Evolutionary conservation across 306 rosid species (phyloP).

Genomic region (Citrullus amarus): DNA sequence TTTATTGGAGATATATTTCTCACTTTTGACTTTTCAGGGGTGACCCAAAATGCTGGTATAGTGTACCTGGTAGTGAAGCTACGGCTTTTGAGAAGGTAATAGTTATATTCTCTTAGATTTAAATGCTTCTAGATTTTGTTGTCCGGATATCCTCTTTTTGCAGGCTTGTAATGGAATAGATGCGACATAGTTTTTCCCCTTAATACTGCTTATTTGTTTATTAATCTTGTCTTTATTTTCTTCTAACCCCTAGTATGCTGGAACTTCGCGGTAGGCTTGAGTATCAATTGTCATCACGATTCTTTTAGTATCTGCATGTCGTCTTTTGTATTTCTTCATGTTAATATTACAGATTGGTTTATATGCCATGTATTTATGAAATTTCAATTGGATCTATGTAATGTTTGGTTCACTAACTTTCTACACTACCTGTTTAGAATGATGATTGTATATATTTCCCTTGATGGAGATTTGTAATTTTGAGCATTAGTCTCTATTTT

Average conservation of each 20-base stretch:
- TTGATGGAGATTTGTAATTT: too few species aligned
- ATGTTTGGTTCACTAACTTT: neutral
- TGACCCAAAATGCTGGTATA: constrained; percentile 99
- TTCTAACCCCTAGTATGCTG: neutral
- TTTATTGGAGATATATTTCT: constrained; percentile 6
- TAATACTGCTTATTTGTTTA: neutral
- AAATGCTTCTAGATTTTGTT: neutral
- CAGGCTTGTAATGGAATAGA: neutral
- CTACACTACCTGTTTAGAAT: neutral
- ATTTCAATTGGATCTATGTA: neutral
- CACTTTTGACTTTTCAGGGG: constrained; percentile 54
- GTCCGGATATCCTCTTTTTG: neutral
- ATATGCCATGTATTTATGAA: neutral
- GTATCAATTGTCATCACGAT: neutral
- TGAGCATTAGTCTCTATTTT: too few species aligned
- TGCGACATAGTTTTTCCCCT: neutral
- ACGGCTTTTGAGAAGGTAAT: constrained; percentile 81
- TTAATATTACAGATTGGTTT: neutral
- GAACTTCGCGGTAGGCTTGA: neutral
- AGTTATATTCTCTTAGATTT: neutral
- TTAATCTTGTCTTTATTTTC: neutral
- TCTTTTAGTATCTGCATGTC: neutral
- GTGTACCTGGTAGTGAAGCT: constrained; percentile 89
- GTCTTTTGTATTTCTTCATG: neutral
- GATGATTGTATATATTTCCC: too few species aligned